Conservation (phyloP, 352 stramenopile species). For the Plasmopara muralis region DNA sequence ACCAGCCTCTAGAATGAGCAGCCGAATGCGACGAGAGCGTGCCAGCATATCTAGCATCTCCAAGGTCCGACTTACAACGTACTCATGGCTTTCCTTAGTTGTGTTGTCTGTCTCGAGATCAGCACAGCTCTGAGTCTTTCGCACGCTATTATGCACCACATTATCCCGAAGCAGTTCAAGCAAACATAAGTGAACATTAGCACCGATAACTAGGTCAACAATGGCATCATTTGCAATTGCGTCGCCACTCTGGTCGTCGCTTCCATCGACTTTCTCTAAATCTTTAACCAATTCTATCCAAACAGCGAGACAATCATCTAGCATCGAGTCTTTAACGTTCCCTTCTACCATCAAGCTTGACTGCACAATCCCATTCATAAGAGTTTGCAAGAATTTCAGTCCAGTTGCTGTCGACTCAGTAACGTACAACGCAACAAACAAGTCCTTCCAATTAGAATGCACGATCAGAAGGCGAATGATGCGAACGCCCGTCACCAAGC, state of each 20-base stretch:
- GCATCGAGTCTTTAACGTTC: conserved; percentile 29
- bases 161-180: conserved; percentile 50
- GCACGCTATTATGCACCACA: conserved; percentile 14
- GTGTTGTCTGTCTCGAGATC: conserved; percentile 15
- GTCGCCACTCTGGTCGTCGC: conserved; percentile 21
- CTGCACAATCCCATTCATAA: conserved; percentile 49
- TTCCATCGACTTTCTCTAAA: conserved; percentile 17
- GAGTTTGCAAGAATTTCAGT: conserved; percentile 55
- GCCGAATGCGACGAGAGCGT: conserved; percentile 52
- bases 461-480: conserved; percentile 75
- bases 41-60: conserved; percentile 49
- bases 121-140: conserved; percentile 15
- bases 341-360: conserved; percentile 26
- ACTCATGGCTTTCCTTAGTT: conserved; percentile 22
- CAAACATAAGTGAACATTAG: conserved; percentile 56
- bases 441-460: conserved; percentile 61
- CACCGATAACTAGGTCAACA: conserved; percentile 63
- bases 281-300: conserved; percentile 52
- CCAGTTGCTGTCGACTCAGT: conserved; percentile 56
- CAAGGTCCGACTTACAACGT: conserved; percentile 28
- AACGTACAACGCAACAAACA: conserved; percentile 59
- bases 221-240: conserved; percentile 55
- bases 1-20: conserved; percentile 65
- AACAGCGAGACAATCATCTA: conserved; percentile 57
- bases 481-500: conserved; percentile 47